Base-by-base conservation (phyloP, 1,284 basidiomycete species). In the Cerioporus squamosus region DNA sequence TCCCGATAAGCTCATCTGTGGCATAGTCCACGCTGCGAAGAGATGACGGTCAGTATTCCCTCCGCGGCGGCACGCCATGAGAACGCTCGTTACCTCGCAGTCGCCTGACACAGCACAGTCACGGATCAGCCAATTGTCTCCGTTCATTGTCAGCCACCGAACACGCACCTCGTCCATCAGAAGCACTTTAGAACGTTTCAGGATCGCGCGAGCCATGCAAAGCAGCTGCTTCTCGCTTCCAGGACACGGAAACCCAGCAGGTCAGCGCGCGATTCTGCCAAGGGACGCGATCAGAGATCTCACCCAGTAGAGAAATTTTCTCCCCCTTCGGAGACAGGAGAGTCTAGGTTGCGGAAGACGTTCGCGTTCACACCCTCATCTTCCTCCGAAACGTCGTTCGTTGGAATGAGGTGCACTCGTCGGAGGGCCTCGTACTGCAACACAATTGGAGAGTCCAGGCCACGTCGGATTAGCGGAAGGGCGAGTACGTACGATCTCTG, bases 251-350 rank as follows among this genome's bases (percentile, higher is more conserved):
- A 18, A 39, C 9, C 26, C 47, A 29, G 20, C 51, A 45, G 29
- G 44, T 61, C 44, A 61, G 59, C 55, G 48, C 46, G 36, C 51
- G 14, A 4, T 24, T 3, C 29, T 14, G 44, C 20, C 18, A 38
- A 7, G 52, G 52, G 44, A 52, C 24, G 2, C 38, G 17, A 51
- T 40, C 39, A 36, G 72, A 96, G 95, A 74, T 97, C 44, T 95
- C 93, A 18, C 94, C 94, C 2, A 88, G 62, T 95, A 7, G 40
- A 94, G 72, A 97, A 96, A 74, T 97, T 97, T 44, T 96, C 94
- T n/a, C 94, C 94, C 1, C 90, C 90, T 74, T 94, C 93, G 1
- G 90, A 91, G 12, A 97, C 94, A 15, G 85, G 74, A 0, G 90
- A 93, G 60, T 94, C 92, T 2, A 98, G 80, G 70, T 94, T 88